phyloP scores from a whole-genome alignment of 352 stramenopile species.

The Globisporangium nodosum region DNA sequence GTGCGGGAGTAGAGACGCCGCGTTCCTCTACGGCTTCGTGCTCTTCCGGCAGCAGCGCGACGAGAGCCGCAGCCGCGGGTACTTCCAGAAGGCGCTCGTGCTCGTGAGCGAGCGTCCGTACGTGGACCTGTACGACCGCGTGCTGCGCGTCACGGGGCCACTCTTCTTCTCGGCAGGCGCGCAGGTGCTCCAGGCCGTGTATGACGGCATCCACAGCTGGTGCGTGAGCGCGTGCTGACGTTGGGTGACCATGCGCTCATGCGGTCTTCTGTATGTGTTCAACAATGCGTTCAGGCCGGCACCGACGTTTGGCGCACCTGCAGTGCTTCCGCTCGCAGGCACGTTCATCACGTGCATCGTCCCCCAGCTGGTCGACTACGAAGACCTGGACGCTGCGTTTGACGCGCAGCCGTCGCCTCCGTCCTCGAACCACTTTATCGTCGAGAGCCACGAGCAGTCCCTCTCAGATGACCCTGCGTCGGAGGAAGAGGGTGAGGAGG shows the following conservation, averaged over 20 bases:
- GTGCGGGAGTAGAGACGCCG: slow-evolving; percentile 7
- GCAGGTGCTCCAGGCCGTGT: slow-evolving; percentile 60
- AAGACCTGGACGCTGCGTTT: slow-evolving; percentile 29
- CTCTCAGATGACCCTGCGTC: slow-evolving; percentile 20
- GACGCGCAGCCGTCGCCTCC: slow-evolving; percentile 26
- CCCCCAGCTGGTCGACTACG: slow-evolving; percentile 56
- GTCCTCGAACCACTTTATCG: slow-evolving; percentile 38
- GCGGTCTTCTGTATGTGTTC: not conserved
- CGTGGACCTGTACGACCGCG: slow-evolving; percentile 73
- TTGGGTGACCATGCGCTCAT: not conserved
- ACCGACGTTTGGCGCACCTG: slow-evolving; percentile 33
- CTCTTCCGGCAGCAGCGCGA: slow-evolving; percentile 84
- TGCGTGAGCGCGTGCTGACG: slow-evolving; percentile 12
- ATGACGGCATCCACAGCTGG: slow-evolving; percentile 68
- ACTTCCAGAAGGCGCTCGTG: slow-evolving; percentile 86
- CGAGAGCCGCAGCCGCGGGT: slow-evolving; percentile 53
- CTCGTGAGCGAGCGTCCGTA: slow-evolving; percentile 63
- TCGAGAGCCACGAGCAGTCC: slow-evolving; percentile 15
- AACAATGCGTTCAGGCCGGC: slow-evolving; percentile 35
- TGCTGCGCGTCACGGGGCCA: slow-evolving; percentile 60
- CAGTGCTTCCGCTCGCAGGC: slow-evolving; percentile 63
- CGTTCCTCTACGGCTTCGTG: slow-evolving; percentile 78
- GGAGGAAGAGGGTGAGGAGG: slow-evolving; percentile 19
- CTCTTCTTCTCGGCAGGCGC: slow-evolving; percentile 76
- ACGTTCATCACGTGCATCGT: slow-evolving; percentile 74